phyloP scores from a whole-genome alignment of 257 asterid genomes.

The Solanum rostratum region DNA sequence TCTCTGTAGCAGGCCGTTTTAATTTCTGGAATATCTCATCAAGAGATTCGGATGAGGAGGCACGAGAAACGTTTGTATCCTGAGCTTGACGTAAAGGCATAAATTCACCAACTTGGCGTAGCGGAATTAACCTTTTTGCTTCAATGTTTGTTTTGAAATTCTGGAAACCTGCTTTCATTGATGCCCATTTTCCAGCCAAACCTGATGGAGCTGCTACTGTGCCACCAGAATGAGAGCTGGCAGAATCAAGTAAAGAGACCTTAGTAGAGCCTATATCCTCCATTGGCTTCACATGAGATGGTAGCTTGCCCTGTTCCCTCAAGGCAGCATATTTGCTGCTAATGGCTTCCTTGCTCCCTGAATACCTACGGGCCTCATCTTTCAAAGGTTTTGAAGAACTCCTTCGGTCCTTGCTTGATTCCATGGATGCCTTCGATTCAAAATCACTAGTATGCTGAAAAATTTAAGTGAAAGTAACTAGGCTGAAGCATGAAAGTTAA shows the following conservation, averaged over 20 bases:
- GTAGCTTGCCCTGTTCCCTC: slow-evolving; percentile 56
- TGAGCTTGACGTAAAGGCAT: slow-evolving; percentile 55
- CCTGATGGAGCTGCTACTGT: slow-evolving; percentile 27
- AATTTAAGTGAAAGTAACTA: not conserved
- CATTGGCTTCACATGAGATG: slow-evolving; percentile 24
- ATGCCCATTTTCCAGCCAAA: slow-evolving; percentile 86
- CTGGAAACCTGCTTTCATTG: slow-evolving; percentile 89
- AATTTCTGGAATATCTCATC: slow-evolving; percentile 84
- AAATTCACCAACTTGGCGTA: slow-evolving; percentile 41
- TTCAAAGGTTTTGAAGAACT: slow-evolving; percentile 61
- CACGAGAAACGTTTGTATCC: slow-evolving; percentile 36
- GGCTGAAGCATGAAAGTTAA: not conserved
- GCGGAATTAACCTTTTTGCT: slow-evolving; percentile 62
- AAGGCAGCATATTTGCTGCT: slow-evolving; percentile 74
- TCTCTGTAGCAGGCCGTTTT: slow-evolving; percentile 43
- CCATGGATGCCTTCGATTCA: slow-evolving; percentile 38
- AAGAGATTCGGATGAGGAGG: slow-evolving; percentile 67
- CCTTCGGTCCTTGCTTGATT: slow-evolving; percentile 40
- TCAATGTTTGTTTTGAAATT: slow-evolving; percentile 57
- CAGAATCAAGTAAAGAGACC: slow-evolving; percentile 61
- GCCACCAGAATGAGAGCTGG: slow-evolving; percentile 27
- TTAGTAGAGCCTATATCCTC: slow-evolving; percentile 59
- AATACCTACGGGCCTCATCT: slow-evolving; percentile 41
- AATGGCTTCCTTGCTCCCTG: slow-evolving; percentile 75
- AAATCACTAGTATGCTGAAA: slow-evolving; percentile 36